Evolutionary conservation across 2,329 filamentous ascomycete genomes (phyloP).

Genomic region (Stemphylium vesicarium): DNA sequence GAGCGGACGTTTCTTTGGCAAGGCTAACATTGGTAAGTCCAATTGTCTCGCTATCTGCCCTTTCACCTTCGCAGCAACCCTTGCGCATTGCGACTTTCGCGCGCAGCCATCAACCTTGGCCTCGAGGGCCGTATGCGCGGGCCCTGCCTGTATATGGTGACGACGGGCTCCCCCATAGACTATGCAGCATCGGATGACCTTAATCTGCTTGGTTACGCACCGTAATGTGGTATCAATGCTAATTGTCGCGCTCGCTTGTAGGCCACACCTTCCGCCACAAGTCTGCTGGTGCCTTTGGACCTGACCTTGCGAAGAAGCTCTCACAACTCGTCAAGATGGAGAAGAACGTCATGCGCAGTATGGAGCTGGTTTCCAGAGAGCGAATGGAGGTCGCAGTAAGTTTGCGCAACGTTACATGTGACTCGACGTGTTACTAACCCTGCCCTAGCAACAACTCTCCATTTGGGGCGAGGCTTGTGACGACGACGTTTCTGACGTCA

Average conservation of each 20-base stretch:
- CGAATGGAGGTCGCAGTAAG: slow-evolving; percentile 97
- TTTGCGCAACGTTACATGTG: slow-evolving; percentile 30
- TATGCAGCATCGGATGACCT: background rate
- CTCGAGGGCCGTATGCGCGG: background rate
- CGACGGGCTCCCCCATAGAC: background rate
- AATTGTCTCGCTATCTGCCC: background rate
- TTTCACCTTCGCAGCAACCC: background rate
- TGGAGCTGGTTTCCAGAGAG: slow-evolving; percentile 93
- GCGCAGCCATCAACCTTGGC: background rate
- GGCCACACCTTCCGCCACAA: slow-evolving; percentile 76
- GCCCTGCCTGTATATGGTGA: background rate
- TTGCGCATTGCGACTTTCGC: background rate
- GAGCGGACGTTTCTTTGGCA: slow-evolving; percentile 85
- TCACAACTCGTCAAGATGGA: slow-evolving; percentile 99
- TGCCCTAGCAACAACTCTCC: slow-evolving; percentile 88
- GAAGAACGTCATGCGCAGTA: slow-evolving; percentile 99
- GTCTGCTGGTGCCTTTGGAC: slow-evolving; percentile 76
- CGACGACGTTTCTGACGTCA: slow-evolving; percentile 98
- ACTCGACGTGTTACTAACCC: slow-evolving; percentile 25
- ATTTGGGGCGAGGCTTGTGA: slow-evolving; percentile 96
- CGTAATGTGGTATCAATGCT: slow-evolving; percentile 1
- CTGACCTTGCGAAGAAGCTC: slow-evolving; percentile 96
- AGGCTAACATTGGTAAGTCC: slow-evolving; percentile 78
- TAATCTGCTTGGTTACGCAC: background rate
- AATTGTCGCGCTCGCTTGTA: slow-evolving; percentile 38